Conservation (phyloP, 768 basidiomycete species). For the Clitopilus passeckerianus region DNA sequence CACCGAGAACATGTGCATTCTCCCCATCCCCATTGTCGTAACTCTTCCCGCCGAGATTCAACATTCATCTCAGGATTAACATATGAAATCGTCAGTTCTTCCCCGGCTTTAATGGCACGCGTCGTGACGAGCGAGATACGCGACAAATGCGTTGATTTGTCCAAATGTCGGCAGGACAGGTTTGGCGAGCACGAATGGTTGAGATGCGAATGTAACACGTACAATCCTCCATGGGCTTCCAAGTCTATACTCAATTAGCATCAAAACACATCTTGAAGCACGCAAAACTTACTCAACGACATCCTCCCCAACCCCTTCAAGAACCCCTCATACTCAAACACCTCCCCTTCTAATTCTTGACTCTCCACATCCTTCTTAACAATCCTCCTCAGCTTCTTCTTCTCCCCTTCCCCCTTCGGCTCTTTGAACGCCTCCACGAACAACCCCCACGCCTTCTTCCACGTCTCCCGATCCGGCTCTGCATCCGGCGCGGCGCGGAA, state of each 20-base stretch:
- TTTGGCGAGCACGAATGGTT: slow-evolving; percentile 87
- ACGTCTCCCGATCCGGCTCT: slow-evolving; percentile 60
- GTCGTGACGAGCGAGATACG: slow-evolving; percentile 75
- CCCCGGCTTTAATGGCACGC: slow-evolving; percentile 55
- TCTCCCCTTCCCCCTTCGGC: slow-evolving; percentile 41
- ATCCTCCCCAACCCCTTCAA: slow-evolving; percentile 69
- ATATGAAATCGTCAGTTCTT: slow-evolving; percentile 77
- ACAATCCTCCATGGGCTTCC: slow-evolving; percentile 84
- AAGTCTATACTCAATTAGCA: slow-evolving; percentile 41
- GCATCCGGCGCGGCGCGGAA: slow-evolving; percentile 22
- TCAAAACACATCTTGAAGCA: slow-evolving; percentile 2
- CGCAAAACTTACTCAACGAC: slow-evolving; percentile 62
- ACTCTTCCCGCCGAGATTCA: slow-evolving; percentile 40
- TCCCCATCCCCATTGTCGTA: slow-evolving; percentile 75
- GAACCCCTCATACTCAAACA: slow-evolving; percentile 79
- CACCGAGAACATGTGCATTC: slow-evolving; percentile 68
- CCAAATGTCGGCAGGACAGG: slow-evolving; percentile 71
- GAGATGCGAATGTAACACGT: slow-evolving; percentile 79
- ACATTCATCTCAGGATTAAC: slow-evolving; percentile 60
- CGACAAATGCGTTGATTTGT: slow-evolving; percentile 61
- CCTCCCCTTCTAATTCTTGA: slow-evolving; percentile 42
- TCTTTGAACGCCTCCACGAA: slow-evolving; percentile 60
- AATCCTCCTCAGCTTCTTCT: slow-evolving; percentile 55
- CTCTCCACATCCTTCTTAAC: slow-evolving; percentile 42
- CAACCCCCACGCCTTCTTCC: slow-evolving; percentile 61